phyloP scores from a whole-genome alignment of 768 basidiomycete species.

The Neoboletus magnificus region DNA sequence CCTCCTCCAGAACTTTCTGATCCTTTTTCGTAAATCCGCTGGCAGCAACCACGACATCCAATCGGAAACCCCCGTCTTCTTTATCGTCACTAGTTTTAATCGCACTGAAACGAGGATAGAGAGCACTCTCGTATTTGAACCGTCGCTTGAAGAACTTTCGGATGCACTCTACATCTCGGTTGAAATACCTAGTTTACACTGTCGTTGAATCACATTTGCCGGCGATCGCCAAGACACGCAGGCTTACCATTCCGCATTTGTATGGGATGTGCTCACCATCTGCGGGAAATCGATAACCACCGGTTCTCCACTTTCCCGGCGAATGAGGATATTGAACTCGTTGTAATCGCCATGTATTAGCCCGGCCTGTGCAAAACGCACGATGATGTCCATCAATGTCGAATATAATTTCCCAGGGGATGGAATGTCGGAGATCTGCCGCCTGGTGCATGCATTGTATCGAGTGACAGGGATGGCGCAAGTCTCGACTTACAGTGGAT shows the following conservation, averaged over 20 bases:
- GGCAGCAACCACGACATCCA: constrained; percentile 91
- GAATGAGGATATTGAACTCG: constrained; percentile 97
- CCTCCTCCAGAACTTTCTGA: constrained; percentile 80
- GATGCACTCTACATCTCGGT: constrained; percentile 97
- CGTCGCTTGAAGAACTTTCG: constrained; percentile 86
- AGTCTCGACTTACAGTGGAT: constrained; percentile 68
- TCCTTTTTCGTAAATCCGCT: constrained; percentile 90
- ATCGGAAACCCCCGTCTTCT: constrained; percentile 55
- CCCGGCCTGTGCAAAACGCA: constrained; percentile 88
- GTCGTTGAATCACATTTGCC: constrained; percentile 7
- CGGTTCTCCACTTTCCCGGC: constrained; percentile 69
- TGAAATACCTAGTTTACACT: constrained; percentile 78
- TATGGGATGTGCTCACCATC: constrained; percentile 97
- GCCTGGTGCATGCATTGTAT: constrained; percentile 43
- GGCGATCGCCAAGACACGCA: constrained; percentile 10
- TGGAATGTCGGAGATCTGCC: constrained; percentile 79
- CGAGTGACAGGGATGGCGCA: background rate
- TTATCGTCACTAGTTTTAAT: constrained; percentile 29
- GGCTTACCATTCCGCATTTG: constrained; percentile 91
- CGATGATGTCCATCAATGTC: constrained; percentile 89
- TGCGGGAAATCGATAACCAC: constrained; percentile 98
- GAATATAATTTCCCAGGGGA: constrained; percentile 92
- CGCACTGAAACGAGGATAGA: constrained; percentile 81
- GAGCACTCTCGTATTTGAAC: constrained; percentile 86
- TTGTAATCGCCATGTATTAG: constrained; percentile 99